These are phyloP conservation scores for Lepidium sativum DNA, from an alignment of 345 rosid species.

Conservation along the genomic window DNA sequence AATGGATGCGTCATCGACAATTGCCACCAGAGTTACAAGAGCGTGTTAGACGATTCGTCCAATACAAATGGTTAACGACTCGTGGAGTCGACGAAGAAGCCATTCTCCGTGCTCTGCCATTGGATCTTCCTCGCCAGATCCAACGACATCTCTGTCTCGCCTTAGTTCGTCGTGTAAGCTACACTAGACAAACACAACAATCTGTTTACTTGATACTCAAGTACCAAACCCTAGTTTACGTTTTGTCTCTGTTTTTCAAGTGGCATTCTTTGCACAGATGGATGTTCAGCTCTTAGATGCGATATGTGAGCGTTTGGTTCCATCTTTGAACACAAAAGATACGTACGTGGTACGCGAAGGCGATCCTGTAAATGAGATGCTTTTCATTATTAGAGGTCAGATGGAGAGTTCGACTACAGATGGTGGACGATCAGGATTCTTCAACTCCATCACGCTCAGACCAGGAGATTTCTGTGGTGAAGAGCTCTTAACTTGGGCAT, in stretches of 20 bases:
- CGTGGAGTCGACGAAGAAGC: slow-evolving; percentile 83
- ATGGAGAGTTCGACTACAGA: slow-evolving; percentile 84
- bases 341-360: slow-evolving; percentile 62
- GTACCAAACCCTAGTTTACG: not conserved
- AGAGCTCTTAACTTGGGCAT: slow-evolving; percentile 83
- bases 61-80: slow-evolving; percentile 75
- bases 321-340: slow-evolving; percentile 61
- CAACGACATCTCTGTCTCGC: slow-evolving; percentile 79
- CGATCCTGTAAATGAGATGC: slow-evolving; percentile 84
- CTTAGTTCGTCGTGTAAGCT: slow-evolving; percentile 75
- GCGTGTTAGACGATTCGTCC: slow-evolving; percentile 72
- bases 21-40: slow-evolving; percentile 69
- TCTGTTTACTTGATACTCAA: not conserved
- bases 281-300: slow-evolving; percentile 81
- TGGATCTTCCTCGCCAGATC: slow-evolving; percentile 69
- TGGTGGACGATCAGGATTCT: slow-evolving; percentile 76
- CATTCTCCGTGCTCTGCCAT: slow-evolving; percentile 57
- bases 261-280: slow-evolving; percentile 84
- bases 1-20: slow-evolving; percentile 94
- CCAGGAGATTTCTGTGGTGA: slow-evolving; percentile 87
- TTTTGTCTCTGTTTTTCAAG: slow-evolving; percentile 28
- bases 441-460: slow-evolving; percentile 64
- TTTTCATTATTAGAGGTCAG: slow-evolving; percentile 81
- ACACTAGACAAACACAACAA: not conserved
- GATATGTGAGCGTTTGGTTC: slow-evolving; percentile 73